Evolutionary conservation across 495 filamentous ascomycete species (phyloP), one percentile per base, ranked within the genome.

Genomic region (Lasiosphaeria hispida): DNA sequence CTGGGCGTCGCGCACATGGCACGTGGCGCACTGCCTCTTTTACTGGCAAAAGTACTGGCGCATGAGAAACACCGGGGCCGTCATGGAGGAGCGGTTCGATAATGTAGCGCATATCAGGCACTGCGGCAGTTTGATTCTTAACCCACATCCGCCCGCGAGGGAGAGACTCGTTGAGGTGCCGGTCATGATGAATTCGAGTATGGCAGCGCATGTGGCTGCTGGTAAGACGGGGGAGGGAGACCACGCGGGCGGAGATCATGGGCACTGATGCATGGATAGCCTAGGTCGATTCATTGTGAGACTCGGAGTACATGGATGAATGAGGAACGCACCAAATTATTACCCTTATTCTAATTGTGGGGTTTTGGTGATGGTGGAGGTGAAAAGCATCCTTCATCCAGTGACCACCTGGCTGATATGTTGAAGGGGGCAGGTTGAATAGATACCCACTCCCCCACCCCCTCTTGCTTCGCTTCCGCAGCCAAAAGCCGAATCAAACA

Each of bases 81-180:
- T 60, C 2, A 63, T 52, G 57, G 61, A 63, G 57, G 58, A 49
- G 57, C 45, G 37, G 23, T 63, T 55, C 10, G 61, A 63, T 35
- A 50, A 30, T 10, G 14, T 59, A 37, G 33, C 9, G 6, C 61
- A 63, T 51, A 39, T 47, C 9, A 35, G 36, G 39, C 57, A 63
- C 38, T 63, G 57, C 7, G 38, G n/a, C 11, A 14, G 17, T 1
- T 48, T 60, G 61, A 13, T 63, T 19, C 14, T 56, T 37, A 63
- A 62, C 15, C 37, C 47, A 13, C 45, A 48, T 34, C 7, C 39
- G 15, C 61, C 61, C 1, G 30, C 35, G 50, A 23, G 7, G 42
- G 42, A 40, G 8, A 35, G 38, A 7, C 40, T 63, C 9, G 17
- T 63, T 7, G 51, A 60, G 38, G 61, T 63, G 23, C 45, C 43